Evolutionary conservation across 2,329 filamentous ascomycete species (phyloP).

Genomic region (Lecanicillium sp.): DNA sequence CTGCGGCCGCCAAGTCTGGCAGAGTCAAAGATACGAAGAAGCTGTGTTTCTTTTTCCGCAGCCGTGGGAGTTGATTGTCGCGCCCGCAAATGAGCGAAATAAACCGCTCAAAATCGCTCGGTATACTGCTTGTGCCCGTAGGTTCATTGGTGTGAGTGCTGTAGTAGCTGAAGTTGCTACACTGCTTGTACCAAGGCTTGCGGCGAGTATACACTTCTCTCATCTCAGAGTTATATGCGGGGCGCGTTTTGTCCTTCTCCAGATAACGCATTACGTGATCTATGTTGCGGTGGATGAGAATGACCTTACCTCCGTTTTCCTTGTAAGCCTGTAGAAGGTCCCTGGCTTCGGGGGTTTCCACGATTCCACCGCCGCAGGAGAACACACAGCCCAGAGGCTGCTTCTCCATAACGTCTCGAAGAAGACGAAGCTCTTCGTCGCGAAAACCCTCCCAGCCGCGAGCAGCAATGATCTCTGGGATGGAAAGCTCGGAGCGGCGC

Average conservation of each 20-base stretch:
- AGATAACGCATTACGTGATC: constrained; percentile 85
- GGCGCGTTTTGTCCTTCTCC: constrained; percentile 79
- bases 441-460: constrained; percentile 86
- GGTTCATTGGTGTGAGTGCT: constrained; percentile 54
- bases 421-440: constrained; percentile 65
- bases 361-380: constrained; percentile 88
- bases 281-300: constrained; percentile 83
- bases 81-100: constrained; percentile 32
- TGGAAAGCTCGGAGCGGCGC: constrained; percentile 62
- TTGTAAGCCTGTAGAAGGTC: constrained; percentile 69
- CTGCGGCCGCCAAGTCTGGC: constrained; percentile 60
- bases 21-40: constrained; percentile 93
- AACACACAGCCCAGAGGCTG: constrained; percentile 74
- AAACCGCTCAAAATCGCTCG: constrained; percentile 32
- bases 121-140: constrained; percentile 22
- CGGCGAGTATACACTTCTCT: constrained; percentile 83
- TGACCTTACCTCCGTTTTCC: constrained; percentile 71
- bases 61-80: constrained; percentile 40
- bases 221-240: constrained; percentile 90
- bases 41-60: constrained; percentile 57
- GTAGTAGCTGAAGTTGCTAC: constrained; percentile 92
- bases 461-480: constrained; percentile 76
- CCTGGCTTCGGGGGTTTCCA: constrained; percentile 77
- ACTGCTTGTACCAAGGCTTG: constrained; percentile 84
- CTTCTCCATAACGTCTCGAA: constrained; percentile 68